A percentile compares a stretch with the other conserved stretches of the same genome.
phyloP scores from a whole-genome alignment of 139 green algal species.

The Asterochloris erici region DNA sequence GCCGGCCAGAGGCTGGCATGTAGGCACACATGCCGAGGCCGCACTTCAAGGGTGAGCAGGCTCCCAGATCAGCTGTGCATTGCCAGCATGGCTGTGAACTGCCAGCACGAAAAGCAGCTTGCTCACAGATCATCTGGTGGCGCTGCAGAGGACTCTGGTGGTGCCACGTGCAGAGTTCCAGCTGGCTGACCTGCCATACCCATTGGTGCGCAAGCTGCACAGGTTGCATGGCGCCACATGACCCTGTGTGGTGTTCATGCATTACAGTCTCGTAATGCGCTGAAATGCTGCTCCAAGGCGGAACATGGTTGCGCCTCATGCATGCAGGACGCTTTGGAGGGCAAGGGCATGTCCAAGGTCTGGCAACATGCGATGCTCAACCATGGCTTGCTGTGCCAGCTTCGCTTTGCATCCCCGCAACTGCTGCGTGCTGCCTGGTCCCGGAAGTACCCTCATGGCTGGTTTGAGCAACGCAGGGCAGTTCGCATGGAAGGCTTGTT shows the following conservation, averaged over 20 bases:
- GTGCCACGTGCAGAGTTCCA: slow-evolving; percentile 29
- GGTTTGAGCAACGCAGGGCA: slow-evolving; percentile 40
- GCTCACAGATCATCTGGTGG: no score
- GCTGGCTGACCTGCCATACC: slow-evolving; percentile 39
- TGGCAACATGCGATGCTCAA: no score
- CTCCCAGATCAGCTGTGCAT: no score
- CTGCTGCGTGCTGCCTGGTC: not conserved
- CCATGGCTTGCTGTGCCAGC: no score
- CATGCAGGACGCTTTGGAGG: not conserved
- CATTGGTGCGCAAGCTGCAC: slow-evolving; percentile 19
- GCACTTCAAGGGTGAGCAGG: no score
- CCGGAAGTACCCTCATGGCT: not conserved
- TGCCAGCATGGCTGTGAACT: no score
- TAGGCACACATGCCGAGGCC: no score
- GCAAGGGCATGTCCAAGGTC: no score
- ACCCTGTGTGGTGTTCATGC: not conserved
- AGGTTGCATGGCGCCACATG: not conserved
- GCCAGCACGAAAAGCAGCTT: no score
- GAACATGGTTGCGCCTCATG: not conserved
- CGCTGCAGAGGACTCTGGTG: not conserved
- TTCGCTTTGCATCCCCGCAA: no score
- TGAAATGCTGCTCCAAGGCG: not conserved
- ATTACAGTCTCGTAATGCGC: not conserved
- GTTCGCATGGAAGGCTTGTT: slow-evolving; percentile 28
- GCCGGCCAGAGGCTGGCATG: no score